A percentile compares a stretch with the other conserved stretches of the same genome.
Evolutionary conservation across 306 rosid genomes (phyloP).

Genomic region (Cicer pinnatifidum): DNA sequence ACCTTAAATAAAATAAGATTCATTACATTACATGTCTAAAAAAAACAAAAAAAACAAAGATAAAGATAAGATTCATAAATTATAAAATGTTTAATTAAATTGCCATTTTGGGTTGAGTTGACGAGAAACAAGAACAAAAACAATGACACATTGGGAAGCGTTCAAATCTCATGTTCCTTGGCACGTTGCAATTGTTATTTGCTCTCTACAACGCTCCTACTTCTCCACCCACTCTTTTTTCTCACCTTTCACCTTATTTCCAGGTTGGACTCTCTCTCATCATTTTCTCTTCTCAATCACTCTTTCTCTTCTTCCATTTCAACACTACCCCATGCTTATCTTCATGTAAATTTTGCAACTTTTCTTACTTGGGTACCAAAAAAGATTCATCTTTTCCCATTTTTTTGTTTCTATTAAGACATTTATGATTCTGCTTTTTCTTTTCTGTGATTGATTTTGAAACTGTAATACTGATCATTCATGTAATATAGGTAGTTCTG

Average conservation of each 20-base stretch:
- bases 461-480: slow-evolving; percentile 15
- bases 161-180: slow-evolving; percentile 6
- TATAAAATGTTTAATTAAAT: background rate
- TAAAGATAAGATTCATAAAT: no score
- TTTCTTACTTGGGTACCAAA: slow-evolving; percentile 35
- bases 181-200: background rate
- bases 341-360: slow-evolving; percentile 42
- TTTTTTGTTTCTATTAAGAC: background rate
- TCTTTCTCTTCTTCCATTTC: background rate
- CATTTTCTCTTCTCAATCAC: background rate
- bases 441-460: slow-evolving; percentile 15
- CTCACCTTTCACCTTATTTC: background rate
- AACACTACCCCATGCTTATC: slow-evolving; percentile 12
- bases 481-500: background rate
- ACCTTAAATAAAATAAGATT: no score
- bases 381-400: background rate
- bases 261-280: background rate
- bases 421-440: background rate
- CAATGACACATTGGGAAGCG: background rate
- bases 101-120: background rate
- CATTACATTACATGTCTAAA: no score
- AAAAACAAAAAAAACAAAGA: no score
- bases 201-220: background rate
- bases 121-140: background rate
- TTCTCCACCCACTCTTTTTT: background rate